Evolutionary conservation across 1,284 basidiomycete species (phyloP).

Genomic region (Moesziomyces aphidis): DNA sequence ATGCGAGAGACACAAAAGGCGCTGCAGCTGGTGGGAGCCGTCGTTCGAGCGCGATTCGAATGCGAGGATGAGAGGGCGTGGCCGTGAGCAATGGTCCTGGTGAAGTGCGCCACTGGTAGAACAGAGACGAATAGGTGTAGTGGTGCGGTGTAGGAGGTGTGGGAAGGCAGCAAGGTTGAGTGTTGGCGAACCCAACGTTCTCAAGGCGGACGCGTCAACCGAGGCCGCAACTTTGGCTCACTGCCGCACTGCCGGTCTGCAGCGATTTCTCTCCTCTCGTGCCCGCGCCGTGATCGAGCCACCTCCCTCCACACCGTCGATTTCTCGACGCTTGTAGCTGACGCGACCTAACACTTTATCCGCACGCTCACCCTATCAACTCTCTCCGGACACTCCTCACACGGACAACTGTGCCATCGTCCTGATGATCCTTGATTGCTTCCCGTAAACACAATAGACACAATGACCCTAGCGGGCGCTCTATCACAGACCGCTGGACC

Average conservation of each 20-base stretch:
- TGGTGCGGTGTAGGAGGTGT: not conserved
- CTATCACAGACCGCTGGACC: slow-evolving; percentile 38
- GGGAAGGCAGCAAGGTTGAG: slow-evolving; percentile 1
- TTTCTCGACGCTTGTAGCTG: not conserved
- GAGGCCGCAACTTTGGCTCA: slow-evolving; percentile 2
- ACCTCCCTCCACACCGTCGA: slow-evolving; percentile 21
- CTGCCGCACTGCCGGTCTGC: slow-evolving; percentile 22
- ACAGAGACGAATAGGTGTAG: not conserved
- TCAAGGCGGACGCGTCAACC: slow-evolving; percentile 29
- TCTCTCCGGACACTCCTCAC: slow-evolving; percentile 3
- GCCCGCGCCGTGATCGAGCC: slow-evolving; percentile 29
- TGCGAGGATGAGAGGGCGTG: not conserved
- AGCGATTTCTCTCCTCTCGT: slow-evolving; percentile 2
- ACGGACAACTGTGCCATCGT: not conserved
- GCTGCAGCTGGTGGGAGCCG: not conserved
- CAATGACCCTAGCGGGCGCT: not conserved
- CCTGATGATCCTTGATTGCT: not conserved
- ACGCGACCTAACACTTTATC: not conserved
- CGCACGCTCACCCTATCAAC: not conserved
- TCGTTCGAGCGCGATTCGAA: not conserved
- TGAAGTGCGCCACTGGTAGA: not conserved
- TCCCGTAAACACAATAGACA: not conserved
- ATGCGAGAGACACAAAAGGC: not conserved
- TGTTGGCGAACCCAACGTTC: not conserved
- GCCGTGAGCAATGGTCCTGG: not conserved